Evolutionary conservation across 805 yeast species (phyloP).

Genomic region (Ogataea parapolymorpha): DNA sequence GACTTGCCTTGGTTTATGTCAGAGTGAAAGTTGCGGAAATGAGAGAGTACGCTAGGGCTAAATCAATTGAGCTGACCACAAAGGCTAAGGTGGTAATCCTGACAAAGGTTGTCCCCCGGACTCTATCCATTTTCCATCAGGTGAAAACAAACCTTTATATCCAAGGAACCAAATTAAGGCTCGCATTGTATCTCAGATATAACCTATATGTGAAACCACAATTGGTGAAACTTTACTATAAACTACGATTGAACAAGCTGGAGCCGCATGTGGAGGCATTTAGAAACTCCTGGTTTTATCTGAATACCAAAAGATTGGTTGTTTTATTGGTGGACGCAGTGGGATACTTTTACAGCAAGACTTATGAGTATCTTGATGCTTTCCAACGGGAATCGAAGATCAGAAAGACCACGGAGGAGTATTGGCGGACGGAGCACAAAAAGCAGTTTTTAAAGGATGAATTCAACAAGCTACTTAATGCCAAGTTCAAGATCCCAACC

Average conservation of each 20-base stretch:
- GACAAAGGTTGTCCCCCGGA: constrained; percentile 18
- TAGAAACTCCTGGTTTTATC: constrained; percentile 12
- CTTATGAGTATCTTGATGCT: constrained; percentile 14
- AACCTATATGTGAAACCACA: constrained; percentile 25
- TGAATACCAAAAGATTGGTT: constrained; percentile 7
- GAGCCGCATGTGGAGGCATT: constrained; percentile 22
- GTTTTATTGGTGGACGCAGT: constrained; percentile 3
- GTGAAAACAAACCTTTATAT: constrained; percentile 6
- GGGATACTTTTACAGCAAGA: constrained; percentile 5
- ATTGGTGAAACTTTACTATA: constrained; percentile 6
- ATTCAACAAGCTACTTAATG: constrained; percentile 29
- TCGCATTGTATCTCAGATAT: constrained; percentile 17
- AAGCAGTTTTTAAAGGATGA: constrained; percentile 31
- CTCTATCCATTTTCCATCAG: background rate
- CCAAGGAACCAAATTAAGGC: constrained; percentile 8
- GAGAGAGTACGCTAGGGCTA: constrained; percentile 1
- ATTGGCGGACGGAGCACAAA: constrained; percentile 29
- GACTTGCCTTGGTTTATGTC: background rate
- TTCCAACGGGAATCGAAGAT: constrained; percentile 20
- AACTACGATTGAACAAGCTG: constrained; percentile 13
- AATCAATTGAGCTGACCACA: constrained; percentile 2
- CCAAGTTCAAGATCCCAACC: constrained; percentile 29
- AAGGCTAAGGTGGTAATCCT: constrained; percentile 4
- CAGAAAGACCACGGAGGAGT: constrained; percentile 26
- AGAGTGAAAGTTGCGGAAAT: constrained; percentile 7